phyloP scores from a whole-genome alignment of 2,329 filamentous ascomycete species.

The Laburnicola sp. region DNA sequence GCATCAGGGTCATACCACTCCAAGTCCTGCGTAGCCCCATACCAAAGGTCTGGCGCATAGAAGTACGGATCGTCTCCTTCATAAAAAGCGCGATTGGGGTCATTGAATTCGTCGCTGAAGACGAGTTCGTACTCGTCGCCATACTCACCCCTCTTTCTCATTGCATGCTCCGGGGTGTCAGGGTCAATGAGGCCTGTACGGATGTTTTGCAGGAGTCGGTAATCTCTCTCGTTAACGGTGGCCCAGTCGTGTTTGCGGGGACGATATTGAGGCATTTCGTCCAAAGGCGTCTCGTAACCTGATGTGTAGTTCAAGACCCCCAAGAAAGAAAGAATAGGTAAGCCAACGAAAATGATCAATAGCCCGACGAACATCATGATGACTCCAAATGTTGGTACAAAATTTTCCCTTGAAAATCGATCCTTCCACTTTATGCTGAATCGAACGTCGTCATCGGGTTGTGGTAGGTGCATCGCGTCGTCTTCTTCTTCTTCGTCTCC shows the following conservation, averaged over 20 bases:
- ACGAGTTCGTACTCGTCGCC: slow-evolving; percentile 54
- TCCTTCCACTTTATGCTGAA: slow-evolving; percentile 51
- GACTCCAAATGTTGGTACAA: slow-evolving; percentile 50
- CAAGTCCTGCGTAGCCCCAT: slow-evolving; percentile 56
- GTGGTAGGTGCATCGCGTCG: slow-evolving; percentile 59
- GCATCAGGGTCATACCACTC: slow-evolving; percentile 59
- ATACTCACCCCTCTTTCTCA: slow-evolving; percentile 51
- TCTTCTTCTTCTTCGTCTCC: slow-evolving; percentile 57
- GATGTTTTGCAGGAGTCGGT: slow-evolving; percentile 54
- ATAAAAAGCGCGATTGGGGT: slow-evolving; percentile 58
- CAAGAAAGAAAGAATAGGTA: slow-evolving; percentile 55
- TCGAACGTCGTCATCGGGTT: slow-evolving; percentile 53
- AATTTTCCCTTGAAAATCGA: slow-evolving; percentile 50
- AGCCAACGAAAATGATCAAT: slow-evolving; percentile 54
- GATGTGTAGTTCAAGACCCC: slow-evolving; percentile 47
- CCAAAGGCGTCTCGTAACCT: slow-evolving; percentile 45
- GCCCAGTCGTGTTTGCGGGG: slow-evolving; percentile 46
- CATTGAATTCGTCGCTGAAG: slow-evolving; percentile 62
- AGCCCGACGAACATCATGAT: slow-evolving; percentile 53
- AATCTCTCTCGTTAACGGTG: slow-evolving; percentile 52
- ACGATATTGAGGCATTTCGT: slow-evolving; percentile 42
- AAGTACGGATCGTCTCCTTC: slow-evolving; percentile 61
- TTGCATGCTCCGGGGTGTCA: slow-evolving; percentile 54
- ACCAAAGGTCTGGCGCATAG: slow-evolving; percentile 58
- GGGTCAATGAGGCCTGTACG: slow-evolving; percentile 56